A percentile compares a stretch with the other conserved stretches of the same genome.
Conservation (phyloP, 139 green algal species). For the Asterochloris erici region DNA sequence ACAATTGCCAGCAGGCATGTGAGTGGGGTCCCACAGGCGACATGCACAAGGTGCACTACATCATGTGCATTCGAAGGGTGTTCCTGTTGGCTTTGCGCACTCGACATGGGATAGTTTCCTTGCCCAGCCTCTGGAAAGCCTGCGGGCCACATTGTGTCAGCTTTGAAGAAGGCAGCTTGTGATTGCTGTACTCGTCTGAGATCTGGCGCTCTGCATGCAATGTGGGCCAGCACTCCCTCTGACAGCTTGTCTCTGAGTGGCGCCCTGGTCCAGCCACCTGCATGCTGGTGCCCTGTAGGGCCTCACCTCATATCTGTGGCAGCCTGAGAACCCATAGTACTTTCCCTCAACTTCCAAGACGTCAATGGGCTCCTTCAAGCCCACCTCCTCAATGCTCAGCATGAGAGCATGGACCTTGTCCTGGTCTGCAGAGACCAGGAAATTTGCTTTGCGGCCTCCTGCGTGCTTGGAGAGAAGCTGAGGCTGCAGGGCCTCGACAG, state of each 20-base stretch:
- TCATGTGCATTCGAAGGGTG: conserved; percentile 78
- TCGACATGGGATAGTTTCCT: conserved; percentile 76
- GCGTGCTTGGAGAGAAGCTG: too few species aligned
- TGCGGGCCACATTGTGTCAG: background rate
- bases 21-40: background rate
- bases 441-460: background rate
- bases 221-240: background rate
- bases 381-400: conserved; percentile 74
- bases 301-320: conserved; percentile 71
- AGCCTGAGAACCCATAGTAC: conserved; percentile 88
- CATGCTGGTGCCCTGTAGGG: background rate
- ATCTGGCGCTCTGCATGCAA: background rate
- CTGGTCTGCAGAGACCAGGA: conserved; percentile 42
- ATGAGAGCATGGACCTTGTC: conserved; percentile 84
- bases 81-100: conserved; percentile 72
- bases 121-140: conserved; percentile 46
- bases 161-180: background rate
- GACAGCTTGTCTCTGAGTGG: background rate
- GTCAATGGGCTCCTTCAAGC: conserved; percentile 84
- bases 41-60: conserved; percentile 37
- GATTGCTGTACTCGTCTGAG: background rate
- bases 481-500: too few species aligned
- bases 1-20: background rate
- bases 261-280: background rate
- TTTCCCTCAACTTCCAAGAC: conserved; percentile 75